Evolutionary conservation across 176 grass and related monocot species (phyloP), one percentile per base, ranked within the genome.

Genomic region (Cymbopogon citratus): DNA sequence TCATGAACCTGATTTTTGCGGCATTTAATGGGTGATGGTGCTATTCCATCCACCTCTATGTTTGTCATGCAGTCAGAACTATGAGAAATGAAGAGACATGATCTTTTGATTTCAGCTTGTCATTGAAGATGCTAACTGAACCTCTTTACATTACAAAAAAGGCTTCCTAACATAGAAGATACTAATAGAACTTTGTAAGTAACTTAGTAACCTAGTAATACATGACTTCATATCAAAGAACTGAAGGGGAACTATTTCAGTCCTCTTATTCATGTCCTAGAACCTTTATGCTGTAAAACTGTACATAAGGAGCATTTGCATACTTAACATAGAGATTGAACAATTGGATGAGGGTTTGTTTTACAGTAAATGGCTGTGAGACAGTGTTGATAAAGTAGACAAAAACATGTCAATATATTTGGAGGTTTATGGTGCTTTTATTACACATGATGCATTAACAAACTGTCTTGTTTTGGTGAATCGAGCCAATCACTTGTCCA

Each of bases 81-180:
- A 74, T 27, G 9, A 43, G 71, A 49, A 70, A 13, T 40, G 43
- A 73, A 35, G 15, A 71, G 5, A 62, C 66, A 38, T 6, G 69
- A 49, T 45, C 35, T 77, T 27, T 46, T 62, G 36, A 14, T 59
- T 81, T 82, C 64, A 70, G 7, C 4, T 48, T 82, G n/a, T 41
- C 40, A 27, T 77, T 69, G n/a, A n/a, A 82, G 76, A 69, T 76
- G 8, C 11, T 63, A 81, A 31, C 52, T 24, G 7, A 52, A 70
- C 38, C 7, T 40, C 23, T 63, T n/a, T 77, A 82, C 21, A 52
- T 71, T 31, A 23, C 25, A 64, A 27, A 18, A 63, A 54, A 29
- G 12, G 24, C 12, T 19, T 77, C 26, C 6, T 40, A 52, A 56
- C 36, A 48, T 64, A 68, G 54, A 52, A 72, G 40, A 8, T 31